These are phyloP conservation scores for Nyctanthes arbortristis DNA, from an alignment of 257 asterid genomes.

Conservation along the genomic window DNA sequence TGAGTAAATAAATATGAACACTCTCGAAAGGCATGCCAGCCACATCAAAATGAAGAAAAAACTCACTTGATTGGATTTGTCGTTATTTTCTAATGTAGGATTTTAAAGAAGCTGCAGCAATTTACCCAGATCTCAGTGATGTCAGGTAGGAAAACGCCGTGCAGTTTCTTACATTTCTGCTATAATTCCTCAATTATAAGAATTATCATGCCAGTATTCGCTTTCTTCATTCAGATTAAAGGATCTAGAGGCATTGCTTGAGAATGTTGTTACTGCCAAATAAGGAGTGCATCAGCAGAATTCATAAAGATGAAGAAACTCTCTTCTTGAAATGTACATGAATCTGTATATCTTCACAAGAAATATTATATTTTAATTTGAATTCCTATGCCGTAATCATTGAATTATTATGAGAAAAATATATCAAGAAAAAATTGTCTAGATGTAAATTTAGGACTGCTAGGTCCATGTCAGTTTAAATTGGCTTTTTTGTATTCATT, in stretches of 20 bases:
- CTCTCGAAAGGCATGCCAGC: too few species aligned
- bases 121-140: conserved; percentile 76
- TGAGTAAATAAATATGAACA: too few species aligned
- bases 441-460: too few species aligned
- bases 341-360: too few species aligned
- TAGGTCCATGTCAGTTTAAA: too few species aligned
- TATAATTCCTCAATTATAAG: background rate
- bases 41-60: background rate
- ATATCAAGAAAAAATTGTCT: too few species aligned
- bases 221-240: conserved; percentile 49
- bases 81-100: conserved; percentile 42
- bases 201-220: background rate
- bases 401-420: too few species aligned
- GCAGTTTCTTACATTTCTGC: background rate
- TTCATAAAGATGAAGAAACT: background rate
- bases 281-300: conserved; percentile 21
- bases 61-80: background rate
- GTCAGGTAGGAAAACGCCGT: conserved; percentile 48
- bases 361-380: too few species aligned
- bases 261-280: conserved; percentile 42
- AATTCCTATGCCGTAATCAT: too few species aligned
- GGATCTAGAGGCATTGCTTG: conserved; percentile 70
- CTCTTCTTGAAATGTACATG: background rate
- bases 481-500: too few species aligned
- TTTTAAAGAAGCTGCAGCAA: conserved; percentile 78